A percentile compares a stretch with the other conserved stretches of the same genome.
Evolutionary conservation across 164 flowering plant genomes (phyloP).

Genomic region (Nelumbo lutea): DNA sequence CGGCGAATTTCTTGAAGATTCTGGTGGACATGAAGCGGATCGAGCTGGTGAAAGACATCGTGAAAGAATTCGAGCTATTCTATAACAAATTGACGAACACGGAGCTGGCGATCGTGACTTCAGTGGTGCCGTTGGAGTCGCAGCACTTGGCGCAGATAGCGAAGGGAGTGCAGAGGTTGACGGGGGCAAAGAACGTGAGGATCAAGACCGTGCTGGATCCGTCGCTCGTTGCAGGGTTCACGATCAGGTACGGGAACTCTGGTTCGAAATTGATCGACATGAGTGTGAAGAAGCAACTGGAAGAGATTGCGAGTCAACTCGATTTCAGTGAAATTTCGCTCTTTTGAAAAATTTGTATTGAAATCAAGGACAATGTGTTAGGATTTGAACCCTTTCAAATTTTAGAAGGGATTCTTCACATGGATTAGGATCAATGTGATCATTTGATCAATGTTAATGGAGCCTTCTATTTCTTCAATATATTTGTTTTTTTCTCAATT

Average conservation of each 20-base stretch:
- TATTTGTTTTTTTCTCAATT: no score
- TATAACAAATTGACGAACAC: constrained; percentile 70
- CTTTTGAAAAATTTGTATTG: constrained; percentile 4
- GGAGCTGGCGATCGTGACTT: constrained; percentile 71
- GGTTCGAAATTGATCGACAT: constrained; percentile 84
- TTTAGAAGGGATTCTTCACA: no score
- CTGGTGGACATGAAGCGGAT: constrained; percentile 57
- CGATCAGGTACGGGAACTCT: constrained; percentile 64
- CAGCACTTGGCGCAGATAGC: constrained; percentile 92
- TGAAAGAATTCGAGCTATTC: constrained; percentile 64
- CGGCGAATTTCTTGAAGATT: constrained; percentile 65
- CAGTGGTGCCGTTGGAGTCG: constrained; percentile 76
- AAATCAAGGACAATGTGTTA: background rate
- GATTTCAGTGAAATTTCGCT: constrained; percentile 54
- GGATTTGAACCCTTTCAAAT: background rate
- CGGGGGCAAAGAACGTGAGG: constrained; percentile 83
- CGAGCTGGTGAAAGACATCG: constrained; percentile 54
- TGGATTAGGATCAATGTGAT: no score
- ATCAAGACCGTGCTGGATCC: constrained; percentile 77
- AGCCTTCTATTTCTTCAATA: no score
- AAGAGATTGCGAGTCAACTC: constrained; percentile 67
- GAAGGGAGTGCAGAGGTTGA: constrained; percentile 71
- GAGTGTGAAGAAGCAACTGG: constrained; percentile 95
- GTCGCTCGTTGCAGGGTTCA: constrained; percentile 83
- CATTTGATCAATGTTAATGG: no score